Evolutionary conservation across 169 alveolate genomes (phyloP), one percentile per base, ranked within the genome.

Genomic region (Plasmodium relictum): DNA sequence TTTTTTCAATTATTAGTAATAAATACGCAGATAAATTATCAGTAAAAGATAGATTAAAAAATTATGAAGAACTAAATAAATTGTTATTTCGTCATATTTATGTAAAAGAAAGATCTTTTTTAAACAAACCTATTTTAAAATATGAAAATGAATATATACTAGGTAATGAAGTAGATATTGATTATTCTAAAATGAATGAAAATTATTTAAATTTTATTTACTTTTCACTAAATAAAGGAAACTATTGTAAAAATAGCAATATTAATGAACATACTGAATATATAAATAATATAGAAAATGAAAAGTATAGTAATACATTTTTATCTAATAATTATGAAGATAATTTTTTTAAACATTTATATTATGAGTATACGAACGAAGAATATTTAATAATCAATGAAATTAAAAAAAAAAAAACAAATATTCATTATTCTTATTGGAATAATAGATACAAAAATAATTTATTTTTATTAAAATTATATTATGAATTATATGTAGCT

Each of bases 401-500:
- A 66, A 66, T 66, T 18, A 6, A 10, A 9, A 66, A 52, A 52
- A 37, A 24, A 37, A 24, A 66, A 45, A 2, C 18, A 0, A 41
- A 66, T 45, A 0, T 6, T 16, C 10, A 45, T 16, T 66, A 66
- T 45, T 48, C 74, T 16, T 6, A 26, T 18, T 66, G 74, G 74
- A 45, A 9, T 66, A 52, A 45, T 24, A 26, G 56, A 4, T 66
- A 18, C 26, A 66, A 66, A 12, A 3, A 24, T 3, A 45, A 66
- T 24, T 37, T 66, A 10, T 66, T 66, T 66, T 31, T 66, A 52
- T 45, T 66, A 18, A 66, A 66, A 4, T 16, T 66, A 24, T 66
- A 24, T 66, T 66, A 20, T 9, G 74, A 66, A 52, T 45, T 66
- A 22, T 45, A 66, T 52, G 37, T n/a, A 6, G 56, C 22, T 4